Conservation (phyloP, 2,329 filamentous ascomycete species). For the Verruconis gallopava region DNA sequence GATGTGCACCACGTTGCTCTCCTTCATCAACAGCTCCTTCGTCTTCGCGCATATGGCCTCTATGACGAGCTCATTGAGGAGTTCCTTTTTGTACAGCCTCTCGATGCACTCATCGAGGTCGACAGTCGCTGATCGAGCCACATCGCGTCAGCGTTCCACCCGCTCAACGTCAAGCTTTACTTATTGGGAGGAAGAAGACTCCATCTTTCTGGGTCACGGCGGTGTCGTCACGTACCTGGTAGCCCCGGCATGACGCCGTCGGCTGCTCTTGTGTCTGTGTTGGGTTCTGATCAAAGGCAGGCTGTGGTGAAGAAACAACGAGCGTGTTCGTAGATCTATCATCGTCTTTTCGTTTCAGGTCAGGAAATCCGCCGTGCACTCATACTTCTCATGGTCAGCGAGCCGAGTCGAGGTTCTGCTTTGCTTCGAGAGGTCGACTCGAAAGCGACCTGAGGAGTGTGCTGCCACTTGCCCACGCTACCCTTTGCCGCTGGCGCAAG, state of each 20-base stretch:
- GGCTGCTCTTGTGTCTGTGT: not conserved
- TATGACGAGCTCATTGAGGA: constrained; percentile 93
- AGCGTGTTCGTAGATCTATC: not conserved
- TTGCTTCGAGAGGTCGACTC: too few relatives aligned
- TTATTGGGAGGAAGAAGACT: too few relatives aligned
- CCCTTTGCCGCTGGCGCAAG: too few relatives aligned
- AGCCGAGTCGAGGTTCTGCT: too few relatives aligned
- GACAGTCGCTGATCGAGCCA: constrained; percentile 78
- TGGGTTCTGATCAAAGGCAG: not conserved
- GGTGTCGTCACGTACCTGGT: constrained; percentile 6
- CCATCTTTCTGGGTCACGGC: too few relatives aligned
- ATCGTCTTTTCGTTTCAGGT: too few relatives aligned
- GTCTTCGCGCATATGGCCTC: constrained; percentile 99
- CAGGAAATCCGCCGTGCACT: too few relatives aligned
- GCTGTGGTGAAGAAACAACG: not conserved
- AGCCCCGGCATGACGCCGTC: constrained; percentile 8
- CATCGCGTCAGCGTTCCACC: too few relatives aligned
- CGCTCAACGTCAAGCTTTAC: too few relatives aligned
- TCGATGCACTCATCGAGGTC: constrained; percentile 98
- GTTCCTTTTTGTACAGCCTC: constrained; percentile 90
- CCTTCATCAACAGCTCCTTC: constrained; percentile 97
- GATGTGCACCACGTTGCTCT: constrained; percentile 99
- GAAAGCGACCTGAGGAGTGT: too few relatives aligned
- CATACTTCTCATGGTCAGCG: too few relatives aligned
- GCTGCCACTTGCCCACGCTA: too few relatives aligned